Conservation (phyloP, 148 eudicot genomes). For the Chenopodium album region DNA sequence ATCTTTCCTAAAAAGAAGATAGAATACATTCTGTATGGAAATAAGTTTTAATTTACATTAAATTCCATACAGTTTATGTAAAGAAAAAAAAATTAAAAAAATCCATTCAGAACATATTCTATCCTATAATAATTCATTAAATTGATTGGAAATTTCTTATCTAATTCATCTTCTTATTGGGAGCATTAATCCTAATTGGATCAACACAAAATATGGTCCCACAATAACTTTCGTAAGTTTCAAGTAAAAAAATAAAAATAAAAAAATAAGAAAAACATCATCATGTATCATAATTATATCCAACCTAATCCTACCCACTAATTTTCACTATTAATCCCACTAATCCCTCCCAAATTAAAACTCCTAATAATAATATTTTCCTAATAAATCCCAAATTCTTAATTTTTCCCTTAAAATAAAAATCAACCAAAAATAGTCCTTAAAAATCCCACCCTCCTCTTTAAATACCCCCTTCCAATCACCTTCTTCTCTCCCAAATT, state of each 20-base stretch:
- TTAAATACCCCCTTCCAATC: neutral
- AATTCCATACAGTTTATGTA: too few species aligned
- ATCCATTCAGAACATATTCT: too few species aligned
- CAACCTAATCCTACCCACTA: neutral
- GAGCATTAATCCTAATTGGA: neutral
- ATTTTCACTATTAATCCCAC: neutral
- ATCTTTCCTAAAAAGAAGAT: too few species aligned
- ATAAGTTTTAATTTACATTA: too few species aligned
- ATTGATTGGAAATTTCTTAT: too few species aligned
- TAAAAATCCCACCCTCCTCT: neutral
- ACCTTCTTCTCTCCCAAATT: neutral
- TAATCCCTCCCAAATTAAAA: neutral
- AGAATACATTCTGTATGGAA: too few species aligned
- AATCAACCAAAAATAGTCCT: too few species aligned
- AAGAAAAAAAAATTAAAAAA: too few species aligned
- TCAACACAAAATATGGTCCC: neutral
- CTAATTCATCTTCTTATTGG: neutral
- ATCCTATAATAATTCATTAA: too few species aligned
- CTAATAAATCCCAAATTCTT: too few species aligned
- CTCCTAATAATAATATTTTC: too few species aligned
- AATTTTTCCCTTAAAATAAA: neutral
- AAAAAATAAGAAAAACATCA: too few species aligned
- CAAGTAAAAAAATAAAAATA: neutral
- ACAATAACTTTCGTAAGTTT: constrained; percentile 2
- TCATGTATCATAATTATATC: neutral